Evolutionary conservation across 1,284 basidiomycete genomes (phyloP), one percentile per base, ranked within the genome.

Genomic region (Ganoderma lucidum): DNA sequence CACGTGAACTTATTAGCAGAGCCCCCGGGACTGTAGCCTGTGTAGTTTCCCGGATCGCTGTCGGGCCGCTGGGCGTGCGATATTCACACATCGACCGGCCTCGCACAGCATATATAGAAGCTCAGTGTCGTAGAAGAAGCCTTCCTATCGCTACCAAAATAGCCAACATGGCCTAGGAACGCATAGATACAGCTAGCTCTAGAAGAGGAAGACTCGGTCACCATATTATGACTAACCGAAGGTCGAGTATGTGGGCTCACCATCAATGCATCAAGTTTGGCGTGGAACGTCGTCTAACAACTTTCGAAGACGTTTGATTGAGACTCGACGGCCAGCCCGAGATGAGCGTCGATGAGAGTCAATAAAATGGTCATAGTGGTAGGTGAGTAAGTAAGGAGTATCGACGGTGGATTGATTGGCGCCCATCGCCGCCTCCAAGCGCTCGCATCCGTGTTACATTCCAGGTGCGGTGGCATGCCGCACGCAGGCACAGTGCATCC

Each of bases 1-100:
- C 53, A 51, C 48, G 48, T 51, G 32, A 39, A 14, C 32, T 59
- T 59, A 8, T 59, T 59, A 8, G 55, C 35, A 56, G 30, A 51
- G 23, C 9, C 48, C 23, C 4, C 6, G 48, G 28, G 23, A 14
- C 48, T 51, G 10, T 23, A 51, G 4, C 48, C 45, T 28, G 9
- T 12, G 14, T 51, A 51, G 23, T n/a, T 28, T 51, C 48, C 23
- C 48, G 48, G 48, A 51, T 51, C 48, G 48, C 53, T 56, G 30
- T 30, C 53, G 53, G 53, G 32, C 53, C 53, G 53, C 32, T 17
- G 30, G 35, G 15, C 15, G 6, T 55, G 15, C 15, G 12, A 19
- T 17, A 35, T 35, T 17, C 32, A 56, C 53, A 14, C 53, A 15
- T 23, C 51, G 12, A 35, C 32, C 53, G 30, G 17, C 28, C 53